phyloP scores from a whole-genome alignment of 805 yeast genomes.

The Zygoascus ofunaensis region DNA sequence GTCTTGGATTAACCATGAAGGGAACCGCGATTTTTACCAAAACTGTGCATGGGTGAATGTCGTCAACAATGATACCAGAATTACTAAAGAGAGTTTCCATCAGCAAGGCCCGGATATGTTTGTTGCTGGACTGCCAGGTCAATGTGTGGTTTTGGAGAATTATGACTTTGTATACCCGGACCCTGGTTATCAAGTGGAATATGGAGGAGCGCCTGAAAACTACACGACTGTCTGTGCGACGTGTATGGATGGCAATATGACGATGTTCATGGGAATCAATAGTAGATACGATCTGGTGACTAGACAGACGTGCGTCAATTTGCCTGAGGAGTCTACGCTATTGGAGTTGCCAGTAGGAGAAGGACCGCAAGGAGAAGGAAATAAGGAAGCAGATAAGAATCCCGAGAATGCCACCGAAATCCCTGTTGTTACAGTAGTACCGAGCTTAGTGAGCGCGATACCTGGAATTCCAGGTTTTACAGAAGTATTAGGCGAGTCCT shows the following conservation, averaged over 20 bases:
- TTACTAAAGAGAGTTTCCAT: not conserved
- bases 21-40: conserved; percentile 19
- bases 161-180: conserved; percentile 19
- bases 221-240: conserved; percentile 16
- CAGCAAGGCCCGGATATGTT: conserved; percentile 13
- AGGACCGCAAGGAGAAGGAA: conserved; percentile 1
- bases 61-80: conserved; percentile 4
- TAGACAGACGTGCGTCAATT: too few relatives aligned
- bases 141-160: conserved; percentile 17
- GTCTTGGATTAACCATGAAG: conserved; percentile 18
- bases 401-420: too few relatives aligned
- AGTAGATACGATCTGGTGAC: not conserved
- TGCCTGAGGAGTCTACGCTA: too few relatives aligned
- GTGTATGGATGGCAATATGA: conserved; percentile 4
- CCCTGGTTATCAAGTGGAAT: conserved; percentile 18
- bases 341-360: too few relatives aligned
- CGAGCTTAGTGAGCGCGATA: too few relatives aligned
- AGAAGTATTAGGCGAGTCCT: too few relatives aligned
- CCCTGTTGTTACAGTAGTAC: too few relatives aligned
- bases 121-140: conserved; percentile 16
- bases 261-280: not conserved
- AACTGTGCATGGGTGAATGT: conserved; percentile 21
- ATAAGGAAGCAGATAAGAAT: too few relatives aligned
- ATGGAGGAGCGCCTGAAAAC: conserved; percentile 15
- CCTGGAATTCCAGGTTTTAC: too few relatives aligned